Evolutionary conservation across 257 asterid species (phyloP).

Genomic region (Fraxinus cuspidata): DNA sequence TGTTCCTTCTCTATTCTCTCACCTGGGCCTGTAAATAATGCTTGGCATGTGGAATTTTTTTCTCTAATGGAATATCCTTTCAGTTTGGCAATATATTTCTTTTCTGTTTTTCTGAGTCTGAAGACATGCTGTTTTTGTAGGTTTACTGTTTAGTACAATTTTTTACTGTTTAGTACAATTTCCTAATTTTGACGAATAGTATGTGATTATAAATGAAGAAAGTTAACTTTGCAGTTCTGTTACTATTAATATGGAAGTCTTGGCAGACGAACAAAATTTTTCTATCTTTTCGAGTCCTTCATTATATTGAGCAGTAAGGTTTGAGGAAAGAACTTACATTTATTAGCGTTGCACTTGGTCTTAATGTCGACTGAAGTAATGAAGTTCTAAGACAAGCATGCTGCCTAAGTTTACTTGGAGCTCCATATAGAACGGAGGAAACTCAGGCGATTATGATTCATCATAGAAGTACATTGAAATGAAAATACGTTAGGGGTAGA

Average conservation of each 20-base stretch:
- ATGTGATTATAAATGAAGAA: slow-evolving; percentile 21
- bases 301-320: not conserved
- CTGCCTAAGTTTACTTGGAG: slow-evolving; percentile 15
- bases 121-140: slow-evolving; percentile 6
- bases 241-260: too few relatives aligned
- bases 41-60: too few relatives aligned
- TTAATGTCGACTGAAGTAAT: not conserved
- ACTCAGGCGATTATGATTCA: slow-evolving; percentile 14
- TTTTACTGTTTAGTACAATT: too few relatives aligned
- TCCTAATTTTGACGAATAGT: slow-evolving; percentile 31
- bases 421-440: slow-evolving; percentile 16
- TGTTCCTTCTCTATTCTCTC: too few relatives aligned
- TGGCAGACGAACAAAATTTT: not conserved
- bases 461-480: slow-evolving; percentile 13
- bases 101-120: too few relatives aligned
- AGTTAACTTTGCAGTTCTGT: slow-evolving; percentile 7
- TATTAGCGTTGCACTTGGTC: not conserved
- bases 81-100: not conserved
- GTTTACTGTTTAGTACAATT: slow-evolving; percentile 38
- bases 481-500: slow-evolving; percentile 27
- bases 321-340: not conserved
- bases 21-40: too few relatives aligned
- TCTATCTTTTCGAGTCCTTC: not conserved
- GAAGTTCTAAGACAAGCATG: not conserved
- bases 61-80: too few relatives aligned